Percentiles rank a stretch among this genome's conserved stretches.
Evolutionary conservation across 306 rosid species (phyloP).

Genomic region (Cajanus cajan): DNA sequence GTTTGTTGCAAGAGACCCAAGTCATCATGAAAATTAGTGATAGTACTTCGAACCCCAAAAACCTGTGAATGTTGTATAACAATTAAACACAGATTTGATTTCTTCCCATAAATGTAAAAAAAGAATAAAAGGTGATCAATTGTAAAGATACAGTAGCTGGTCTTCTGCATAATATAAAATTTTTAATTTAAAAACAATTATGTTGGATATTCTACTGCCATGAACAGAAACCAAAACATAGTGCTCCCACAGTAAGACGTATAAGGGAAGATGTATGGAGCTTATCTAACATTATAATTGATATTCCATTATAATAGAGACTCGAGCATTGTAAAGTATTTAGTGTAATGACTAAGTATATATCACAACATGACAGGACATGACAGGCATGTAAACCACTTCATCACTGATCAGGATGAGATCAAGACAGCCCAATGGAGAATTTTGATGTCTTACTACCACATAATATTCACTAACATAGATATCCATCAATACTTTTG

Average conservation of each 20-base stretch:
- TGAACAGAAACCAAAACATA: background rate
- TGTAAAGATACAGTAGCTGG: background rate
- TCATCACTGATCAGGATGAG: background rate
- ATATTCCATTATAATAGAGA: constrained; percentile 15
- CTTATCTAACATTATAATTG: background rate
- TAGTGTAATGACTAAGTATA: constrained; percentile 1
- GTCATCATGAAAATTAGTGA: constrained; percentile 54
- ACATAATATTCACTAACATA: background rate
- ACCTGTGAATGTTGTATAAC: constrained; percentile 58
- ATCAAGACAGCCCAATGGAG: background rate
- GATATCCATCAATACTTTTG: constrained; percentile 9
- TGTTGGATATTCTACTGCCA: too few species aligned
- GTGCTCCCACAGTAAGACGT: background rate
- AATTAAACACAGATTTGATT: constrained; percentile 18
- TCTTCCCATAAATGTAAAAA: background rate
- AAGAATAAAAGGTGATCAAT: constrained; percentile 1
- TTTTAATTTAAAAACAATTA: background rate
- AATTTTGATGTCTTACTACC: background rate
- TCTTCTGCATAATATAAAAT: background rate
- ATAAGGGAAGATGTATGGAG: background rate
- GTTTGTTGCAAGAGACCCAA: constrained; percentile 53
- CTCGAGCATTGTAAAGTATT: background rate
- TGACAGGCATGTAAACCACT: background rate
- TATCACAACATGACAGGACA: background rate
- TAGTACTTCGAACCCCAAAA: constrained; percentile 60